These are phyloP conservation scores for Chalciporus sphaerocephalus DNA, from an alignment of 768 basidiomycete species.

Conservation along the genomic window DNA sequence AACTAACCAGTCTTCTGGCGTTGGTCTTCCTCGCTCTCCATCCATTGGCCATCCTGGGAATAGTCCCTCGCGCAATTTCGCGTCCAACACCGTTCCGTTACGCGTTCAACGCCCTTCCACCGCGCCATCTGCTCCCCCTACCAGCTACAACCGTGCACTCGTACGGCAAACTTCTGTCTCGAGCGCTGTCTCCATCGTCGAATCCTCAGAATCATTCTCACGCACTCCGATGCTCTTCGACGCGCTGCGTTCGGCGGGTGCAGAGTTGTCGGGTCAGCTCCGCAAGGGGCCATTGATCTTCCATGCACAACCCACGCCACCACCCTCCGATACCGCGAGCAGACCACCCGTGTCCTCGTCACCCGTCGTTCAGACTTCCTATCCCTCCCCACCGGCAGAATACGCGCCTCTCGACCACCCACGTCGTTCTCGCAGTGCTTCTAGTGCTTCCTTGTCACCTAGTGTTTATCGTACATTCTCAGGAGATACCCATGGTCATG, in stretches of 20 bases:
- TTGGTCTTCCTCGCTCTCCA: conserved; percentile 1
- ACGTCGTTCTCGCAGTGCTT: conserved; percentile 1
- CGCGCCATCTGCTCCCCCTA: conserved; percentile 9
- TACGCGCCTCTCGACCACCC: conserved; percentile 6
- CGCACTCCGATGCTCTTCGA: conserved; percentile 18
- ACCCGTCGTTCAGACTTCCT: conserved; percentile 7
- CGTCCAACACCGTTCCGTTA: conserved; percentile 2
- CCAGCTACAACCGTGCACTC: conserved; percentile 18
- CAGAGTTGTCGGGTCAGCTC: conserved; percentile 16
- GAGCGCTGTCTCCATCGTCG: conserved; percentile 1
- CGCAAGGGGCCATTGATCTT: conserved; percentile 62
- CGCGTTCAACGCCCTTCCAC: conserved; percentile 13
- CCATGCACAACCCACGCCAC: conserved; percentile 45
- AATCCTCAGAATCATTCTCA: background rate
- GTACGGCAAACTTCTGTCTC: conserved; percentile 8
- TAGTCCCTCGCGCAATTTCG: conserved; percentile 10
- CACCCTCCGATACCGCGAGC: conserved; percentile 15
- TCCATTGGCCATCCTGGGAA: background rate
- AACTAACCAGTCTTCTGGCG: background rate
- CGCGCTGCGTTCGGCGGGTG: conserved; percentile 16
- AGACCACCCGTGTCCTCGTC: conserved; percentile 11
- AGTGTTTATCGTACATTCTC: background rate
- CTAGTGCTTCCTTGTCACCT: conserved; percentile 5
- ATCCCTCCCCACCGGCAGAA: conserved; percentile 31
- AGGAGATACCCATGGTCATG: conserved; percentile 1